Conservation (phyloP, 768 basidiomycete genomes). For the Xerocomellus chrysenteron region DNA sequence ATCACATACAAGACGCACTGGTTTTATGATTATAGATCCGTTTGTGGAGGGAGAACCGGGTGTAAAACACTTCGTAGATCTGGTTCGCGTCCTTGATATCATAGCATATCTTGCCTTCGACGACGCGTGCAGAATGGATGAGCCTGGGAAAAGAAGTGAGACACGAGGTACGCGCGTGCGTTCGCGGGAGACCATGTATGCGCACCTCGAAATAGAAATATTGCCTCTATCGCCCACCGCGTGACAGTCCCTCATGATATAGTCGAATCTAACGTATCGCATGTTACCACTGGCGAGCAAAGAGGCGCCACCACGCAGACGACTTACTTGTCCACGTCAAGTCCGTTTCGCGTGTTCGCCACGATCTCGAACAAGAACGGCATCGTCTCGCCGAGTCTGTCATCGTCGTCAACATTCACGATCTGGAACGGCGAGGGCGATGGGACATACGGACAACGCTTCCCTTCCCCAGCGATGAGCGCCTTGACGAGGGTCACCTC, state of each 20-base stretch:
- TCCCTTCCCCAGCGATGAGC: constrained; percentile 65
- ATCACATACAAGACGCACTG: constrained; percentile 16
- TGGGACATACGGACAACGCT: constrained; percentile 49
- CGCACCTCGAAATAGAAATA: constrained; percentile 47
- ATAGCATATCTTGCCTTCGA: constrained; percentile 75
- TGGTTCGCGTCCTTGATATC: constrained; percentile 79
- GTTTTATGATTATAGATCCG: constrained; percentile 82
- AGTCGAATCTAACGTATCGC: constrained; percentile 61
- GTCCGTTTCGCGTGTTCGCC: constrained; percentile 75
- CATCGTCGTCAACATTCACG: neutral
- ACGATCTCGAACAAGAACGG: constrained; percentile 82
- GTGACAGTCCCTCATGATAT: constrained; percentile 72
- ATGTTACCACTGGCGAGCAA: neutral
- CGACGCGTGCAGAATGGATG: constrained; percentile 71
- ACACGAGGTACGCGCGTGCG: neutral
- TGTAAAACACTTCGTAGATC: constrained; percentile 70
- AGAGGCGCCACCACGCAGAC: neutral
- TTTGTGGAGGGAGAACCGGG: constrained; percentile 80
- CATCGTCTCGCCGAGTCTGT: constrained; percentile 49
- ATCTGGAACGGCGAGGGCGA: neutral
- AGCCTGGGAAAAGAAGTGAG: constrained; percentile 42
- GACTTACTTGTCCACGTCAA: constrained; percentile 81
- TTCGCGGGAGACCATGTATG: neutral
- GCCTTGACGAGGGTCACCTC: constrained; percentile 71
- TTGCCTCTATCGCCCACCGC: constrained; percentile 64